Evolutionary conservation across 1,284 basidiomycete genomes (phyloP).

Genomic region (Cryptococcus floricola): DNA sequence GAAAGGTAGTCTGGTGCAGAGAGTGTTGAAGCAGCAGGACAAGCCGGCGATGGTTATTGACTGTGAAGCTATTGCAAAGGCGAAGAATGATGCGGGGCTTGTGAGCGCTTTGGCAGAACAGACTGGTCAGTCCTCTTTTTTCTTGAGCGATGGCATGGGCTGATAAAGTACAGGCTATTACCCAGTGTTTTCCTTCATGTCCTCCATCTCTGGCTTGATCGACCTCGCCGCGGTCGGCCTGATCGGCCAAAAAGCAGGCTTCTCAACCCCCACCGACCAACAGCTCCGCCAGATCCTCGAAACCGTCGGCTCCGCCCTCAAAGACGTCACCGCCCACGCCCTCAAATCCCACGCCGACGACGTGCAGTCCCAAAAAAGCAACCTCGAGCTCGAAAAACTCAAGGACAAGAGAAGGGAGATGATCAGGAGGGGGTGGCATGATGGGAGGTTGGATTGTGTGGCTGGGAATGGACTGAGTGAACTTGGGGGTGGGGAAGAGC

Average conservation of each 20-base stretch:
- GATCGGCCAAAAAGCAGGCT: constrained; percentile 94
- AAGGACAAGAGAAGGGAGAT: constrained; percentile 42
- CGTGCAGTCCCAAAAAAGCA: constrained; percentile 23
- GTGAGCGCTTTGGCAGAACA: constrained; percentile 69
- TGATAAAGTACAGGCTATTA: constrained; percentile 56
- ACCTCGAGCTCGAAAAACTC: constrained; percentile 22
- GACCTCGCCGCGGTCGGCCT: constrained; percentile 90
- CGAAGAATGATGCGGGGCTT: constrained; percentile 67
- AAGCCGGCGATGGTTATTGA: constrained; percentile 76
- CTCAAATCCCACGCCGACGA: constrained; percentile 50
- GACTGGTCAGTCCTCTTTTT: constrained; percentile 57
- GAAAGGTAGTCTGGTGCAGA: constrained; percentile 68
- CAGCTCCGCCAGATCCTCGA: constrained; percentile 84
- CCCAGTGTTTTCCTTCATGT: constrained; percentile 85
- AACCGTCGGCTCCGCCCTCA: constrained; percentile 69
- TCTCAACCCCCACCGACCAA: constrained; percentile 75
- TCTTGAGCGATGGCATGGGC: not conserved
- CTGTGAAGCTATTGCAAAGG: constrained; percentile 69
- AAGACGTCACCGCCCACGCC: constrained; percentile 53
- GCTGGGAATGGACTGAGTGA: constrained; percentile 82
- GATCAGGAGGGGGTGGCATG: constrained; percentile 64
- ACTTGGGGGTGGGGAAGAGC: constrained; percentile 71
- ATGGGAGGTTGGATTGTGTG: constrained; percentile 71
- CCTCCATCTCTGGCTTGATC: constrained; percentile 77
- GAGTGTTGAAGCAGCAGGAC: constrained; percentile 59